Evolutionary conservation across 2,329 filamentous ascomycete species (phyloP), one percentile per base, ranked within the genome.

Genomic region (Cytospora piceae): DNA sequence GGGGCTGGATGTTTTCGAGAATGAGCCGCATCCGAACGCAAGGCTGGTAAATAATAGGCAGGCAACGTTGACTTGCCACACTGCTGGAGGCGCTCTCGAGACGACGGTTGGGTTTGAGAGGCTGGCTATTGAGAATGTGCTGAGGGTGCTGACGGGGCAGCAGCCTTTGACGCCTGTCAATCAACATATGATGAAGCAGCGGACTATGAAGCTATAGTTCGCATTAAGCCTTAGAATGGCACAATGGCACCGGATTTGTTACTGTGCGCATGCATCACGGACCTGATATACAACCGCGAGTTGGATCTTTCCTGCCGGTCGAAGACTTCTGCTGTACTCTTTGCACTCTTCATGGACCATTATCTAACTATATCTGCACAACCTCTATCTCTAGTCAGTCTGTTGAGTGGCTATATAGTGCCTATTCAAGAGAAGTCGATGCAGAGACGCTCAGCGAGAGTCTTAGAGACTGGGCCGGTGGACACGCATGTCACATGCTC

Each of bases 51-150:
- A 64, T 20, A 66, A 69, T 39, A 63, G 70, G 4, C 73, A 76
- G 32, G 79, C 77, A 0, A 81, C 80, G 57, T 73, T 86, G 49
- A 81, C 85, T 20, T 78, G 79, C 24, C 85, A 87, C 73, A 85
- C 82, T 61, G 85, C 83, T 2, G 84, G 85, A 0, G 82, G 83
- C 2, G 83, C 82, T 14, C 75, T 86, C 6, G 82, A 85, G 68
- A 84, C 83, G 56, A 79, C 80, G 67, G 73, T 83, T 31, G 83
- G 82, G 24, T 86, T 87, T 68, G 84, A 87, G 73, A 75, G 75
- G 49, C 70, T 86, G 71, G 79, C 83, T 1, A 85, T 87, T 74
- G 77, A 82, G 73, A 87, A 87, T 70, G 75, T 85, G 17, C 70
- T 83, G 61, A 77, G 78, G 0, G 83, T 83, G 61, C 71, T 85